phyloP scores from a whole-genome alignment of 192 early-diverging fungal genomes.

The Kickxella alabastrina region DNA sequence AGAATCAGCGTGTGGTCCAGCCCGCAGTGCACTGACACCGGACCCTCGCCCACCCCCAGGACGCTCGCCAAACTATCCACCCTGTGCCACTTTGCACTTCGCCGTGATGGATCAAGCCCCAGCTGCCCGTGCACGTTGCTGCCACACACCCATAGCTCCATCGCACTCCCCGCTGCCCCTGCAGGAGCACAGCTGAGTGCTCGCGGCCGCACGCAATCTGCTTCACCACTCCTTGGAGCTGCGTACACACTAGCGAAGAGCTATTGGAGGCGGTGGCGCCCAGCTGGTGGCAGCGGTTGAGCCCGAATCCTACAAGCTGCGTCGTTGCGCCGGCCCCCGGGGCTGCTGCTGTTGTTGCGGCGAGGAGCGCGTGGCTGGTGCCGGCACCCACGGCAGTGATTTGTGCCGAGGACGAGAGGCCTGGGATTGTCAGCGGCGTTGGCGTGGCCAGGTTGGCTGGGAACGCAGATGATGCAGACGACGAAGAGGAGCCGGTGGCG shows the following conservation, averaged over 20 bases:
- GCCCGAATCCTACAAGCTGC: conserved; percentile 46
- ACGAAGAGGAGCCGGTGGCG: neutral
- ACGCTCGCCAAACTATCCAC: conserved; percentile 15
- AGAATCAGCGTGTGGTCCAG: conserved; percentile 63
- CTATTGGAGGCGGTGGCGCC: conserved; percentile 10
- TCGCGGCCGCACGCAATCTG: conserved; percentile 63
- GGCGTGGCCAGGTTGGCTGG: conserved; percentile 6
- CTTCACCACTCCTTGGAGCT: conserved; percentile 20
- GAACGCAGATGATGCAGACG: neutral
- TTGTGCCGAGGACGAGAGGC: neutral
- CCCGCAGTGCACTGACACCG: conserved; percentile 61
- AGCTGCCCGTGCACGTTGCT: conserved; percentile 69
- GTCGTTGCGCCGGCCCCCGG: conserved; percentile 11
- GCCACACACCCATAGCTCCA: conserved; percentile 62
- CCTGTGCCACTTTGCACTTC: conserved; percentile 19
- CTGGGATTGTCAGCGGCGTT: conserved; percentile 9
- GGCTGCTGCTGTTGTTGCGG: conserved; percentile 9
- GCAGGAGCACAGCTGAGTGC: conserved; percentile 62
- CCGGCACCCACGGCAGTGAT: conserved; percentile 39
- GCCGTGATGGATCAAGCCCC: conserved; percentile 39
- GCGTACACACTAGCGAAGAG: no score
- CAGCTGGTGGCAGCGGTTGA: conserved; percentile 55
- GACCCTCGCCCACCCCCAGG: conserved; percentile 23
- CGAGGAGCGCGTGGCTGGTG: conserved; percentile 33
- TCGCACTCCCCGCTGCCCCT: no score